Conservation (phyloP, 441 rosid genomes). For the Iberis amara region DNA sequence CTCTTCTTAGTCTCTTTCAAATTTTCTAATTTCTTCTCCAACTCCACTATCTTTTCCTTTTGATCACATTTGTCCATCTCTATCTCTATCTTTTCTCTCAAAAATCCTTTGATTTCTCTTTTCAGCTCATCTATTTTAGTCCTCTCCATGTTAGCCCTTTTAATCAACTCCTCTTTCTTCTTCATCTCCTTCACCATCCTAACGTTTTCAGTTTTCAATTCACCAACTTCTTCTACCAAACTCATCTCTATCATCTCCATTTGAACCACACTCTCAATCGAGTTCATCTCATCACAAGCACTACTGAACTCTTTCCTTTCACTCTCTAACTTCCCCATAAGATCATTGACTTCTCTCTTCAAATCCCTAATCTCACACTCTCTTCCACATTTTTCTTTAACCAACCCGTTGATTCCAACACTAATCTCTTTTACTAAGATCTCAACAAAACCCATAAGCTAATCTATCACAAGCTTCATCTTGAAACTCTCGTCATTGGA, state of each 20-base stretch:
- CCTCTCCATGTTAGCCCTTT: slow-evolving; percentile 37
- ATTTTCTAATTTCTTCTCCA: slow-evolving; percentile 36
- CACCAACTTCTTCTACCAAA: slow-evolving; percentile 29
- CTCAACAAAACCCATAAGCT: slow-evolving; percentile 42
- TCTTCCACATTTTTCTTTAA: slow-evolving; percentile 34
- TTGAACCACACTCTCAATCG: slow-evolving; percentile 16
- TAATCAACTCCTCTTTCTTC: slow-evolving; percentile 36
- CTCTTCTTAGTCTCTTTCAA: slow-evolving; percentile 29
- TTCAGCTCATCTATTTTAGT: slow-evolving; percentile 32
- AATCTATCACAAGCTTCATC: slow-evolving; percentile 43
- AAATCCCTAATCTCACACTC: slow-evolving; percentile 41
- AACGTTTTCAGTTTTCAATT: slow-evolving; percentile 31
- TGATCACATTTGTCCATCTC: slow-evolving; percentile 37
- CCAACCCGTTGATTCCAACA: slow-evolving; percentile 28
- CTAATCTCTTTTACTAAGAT: slow-evolving; percentile 41
- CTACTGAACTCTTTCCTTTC: slow-evolving; percentile 17
- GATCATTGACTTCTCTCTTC: slow-evolving; percentile 29
- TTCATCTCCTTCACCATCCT: slow-evolving; percentile 35
- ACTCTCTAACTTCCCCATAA: slow-evolving; percentile 16
- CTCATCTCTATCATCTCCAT: slow-evolving; percentile 17
- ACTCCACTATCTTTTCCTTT: slow-evolving; percentile 31
- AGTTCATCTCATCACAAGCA: slow-evolving; percentile 30
- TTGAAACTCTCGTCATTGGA: slow-evolving; percentile 37
- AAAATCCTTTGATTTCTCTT: slow-evolving; percentile 30
- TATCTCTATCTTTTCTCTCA: slow-evolving; percentile 25